These are phyloP conservation scores for Sporothrix brasiliensis DNA, from an alignment of 2,329 filamentous ascomycete species.

Conservation along the genomic window DNA sequence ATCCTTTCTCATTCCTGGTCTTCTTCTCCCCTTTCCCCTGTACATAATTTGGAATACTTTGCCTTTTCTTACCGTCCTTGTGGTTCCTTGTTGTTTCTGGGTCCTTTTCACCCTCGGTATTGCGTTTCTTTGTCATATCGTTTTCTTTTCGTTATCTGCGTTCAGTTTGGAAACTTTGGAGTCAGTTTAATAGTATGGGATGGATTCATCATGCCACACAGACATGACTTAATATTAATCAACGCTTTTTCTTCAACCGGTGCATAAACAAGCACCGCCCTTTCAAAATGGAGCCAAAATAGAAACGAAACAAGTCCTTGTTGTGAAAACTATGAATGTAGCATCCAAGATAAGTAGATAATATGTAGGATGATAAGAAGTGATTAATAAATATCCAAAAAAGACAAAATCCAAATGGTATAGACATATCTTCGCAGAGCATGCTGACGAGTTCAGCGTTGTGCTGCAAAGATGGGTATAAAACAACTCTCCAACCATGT, in stretches of 20 bases:
- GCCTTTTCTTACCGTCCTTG: not conserved
- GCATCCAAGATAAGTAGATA: not conserved
- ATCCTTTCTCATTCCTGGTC: not conserved
- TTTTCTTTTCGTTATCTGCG: not conserved
- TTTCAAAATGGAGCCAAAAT: not conserved
- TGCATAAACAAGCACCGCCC: too few species aligned
- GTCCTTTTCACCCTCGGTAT: too few species aligned
- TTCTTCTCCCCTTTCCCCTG: not conserved
- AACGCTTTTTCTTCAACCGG: not conserved
- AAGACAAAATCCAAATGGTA: not conserved
- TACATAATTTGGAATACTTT: not conserved
- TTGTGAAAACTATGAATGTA: not conserved
- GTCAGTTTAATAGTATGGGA: not conserved
- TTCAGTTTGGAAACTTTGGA: not conserved
- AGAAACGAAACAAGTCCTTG: not conserved
- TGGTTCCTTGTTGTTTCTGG: not conserved
- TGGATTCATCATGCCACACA: not conserved
- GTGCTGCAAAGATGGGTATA: constrained; percentile 26
- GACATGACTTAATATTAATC: constrained; percentile 13
- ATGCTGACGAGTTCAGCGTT: not conserved
- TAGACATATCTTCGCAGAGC: not conserved
- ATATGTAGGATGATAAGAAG: not conserved
- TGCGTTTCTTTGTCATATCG: not conserved
- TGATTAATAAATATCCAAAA: not conserved
- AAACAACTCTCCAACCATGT: constrained; percentile 23